phyloP scores from a whole-genome alignment of 1,284 basidiomycete species.

The Pascua guehoae region DNA sequence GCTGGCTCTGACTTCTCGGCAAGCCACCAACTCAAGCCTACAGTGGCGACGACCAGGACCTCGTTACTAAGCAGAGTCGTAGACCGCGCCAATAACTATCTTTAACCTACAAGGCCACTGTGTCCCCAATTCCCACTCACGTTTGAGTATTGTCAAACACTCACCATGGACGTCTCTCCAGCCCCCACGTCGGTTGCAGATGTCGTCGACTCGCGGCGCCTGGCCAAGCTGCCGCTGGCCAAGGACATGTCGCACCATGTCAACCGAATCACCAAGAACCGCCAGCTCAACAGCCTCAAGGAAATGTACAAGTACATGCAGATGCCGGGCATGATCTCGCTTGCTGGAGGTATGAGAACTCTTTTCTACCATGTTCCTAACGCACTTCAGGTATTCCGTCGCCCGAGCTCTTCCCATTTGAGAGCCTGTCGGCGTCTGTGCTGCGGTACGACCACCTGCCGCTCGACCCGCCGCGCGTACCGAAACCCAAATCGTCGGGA shows the following conservation, averaged over 20 bases:
- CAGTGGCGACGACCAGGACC: too few species aligned
- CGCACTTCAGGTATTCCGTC: constrained; percentile 41
- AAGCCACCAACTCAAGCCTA: too few species aligned
- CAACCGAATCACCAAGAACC: constrained; percentile 56
- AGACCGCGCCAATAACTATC: background rate
- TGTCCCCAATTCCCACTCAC: too few species aligned
- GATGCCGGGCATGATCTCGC: constrained; percentile 31
- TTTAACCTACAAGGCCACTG: background rate
- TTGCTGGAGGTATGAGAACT: constrained; percentile 14
- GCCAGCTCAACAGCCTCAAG: constrained; percentile 62
- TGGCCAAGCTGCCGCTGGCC: constrained; percentile 41
- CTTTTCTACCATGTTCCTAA: background rate
- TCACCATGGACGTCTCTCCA: background rate
- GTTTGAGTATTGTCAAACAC: background rate
- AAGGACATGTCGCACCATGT: constrained; percentile 62
- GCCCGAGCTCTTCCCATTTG: constrained; percentile 50
- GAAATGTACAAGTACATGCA: constrained; percentile 43
- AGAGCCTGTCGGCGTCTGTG: constrained; percentile 44
- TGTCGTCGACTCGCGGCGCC: too few species aligned
- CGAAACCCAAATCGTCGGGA: constrained; percentile 45
- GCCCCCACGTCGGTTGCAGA: background rate
- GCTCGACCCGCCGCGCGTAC: constrained; percentile 56
- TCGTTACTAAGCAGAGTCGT: too few species aligned
- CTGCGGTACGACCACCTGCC: constrained; percentile 39
- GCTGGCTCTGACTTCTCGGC: too few species aligned